Evolutionary conservation across 306 rosid species (phyloP), one percentile per base, ranked within the genome.

Genomic region (Rosa rugosa): DNA sequence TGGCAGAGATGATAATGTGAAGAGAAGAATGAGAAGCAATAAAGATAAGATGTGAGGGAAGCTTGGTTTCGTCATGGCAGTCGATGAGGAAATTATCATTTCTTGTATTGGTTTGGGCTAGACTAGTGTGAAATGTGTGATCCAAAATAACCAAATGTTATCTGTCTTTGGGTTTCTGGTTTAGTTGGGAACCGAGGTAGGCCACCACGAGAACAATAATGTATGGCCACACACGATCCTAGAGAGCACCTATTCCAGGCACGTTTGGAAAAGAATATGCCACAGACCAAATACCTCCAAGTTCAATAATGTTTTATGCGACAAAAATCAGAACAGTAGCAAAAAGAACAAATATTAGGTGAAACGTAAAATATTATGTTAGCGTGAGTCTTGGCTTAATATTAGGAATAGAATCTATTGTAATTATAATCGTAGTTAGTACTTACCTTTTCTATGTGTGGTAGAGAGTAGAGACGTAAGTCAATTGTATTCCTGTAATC

Each of bases 61-160:
- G 76, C 6, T 72, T 34, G 47, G 36, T 53, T 72, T 34, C 2
- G 46, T 49, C 76, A 73, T 73, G 10, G 77, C 7, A 36, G 46
- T 5, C 23, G 6, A 16, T 66, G 45, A 36, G 71, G 47, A 66
- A 17, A 66, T 18, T 31, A 64, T 65, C 12, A 6, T 38, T 38
- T 66, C 12, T 16, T 3, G 25, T 18, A 17, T 25, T 38, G 13
- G 46, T 66, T 12, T 38, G 25, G 17, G 23, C 47, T 38, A 64
- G 44, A 31, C 17, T 31, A 5, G 68, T 16, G n/a, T 16, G 36
- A 62, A 60, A 27, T 27, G 68, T 25, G 36, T 27, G 69, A 2
- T 31, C n/a, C 11, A 64, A 2, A 34, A 63, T 13, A 16, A 34
- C 11, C 11, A n/a, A 31, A 6, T 14, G 10, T 64, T 12, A 31